Evolutionary conservation across 2,329 filamentous ascomycete species (phyloP).

Genomic region (Fusarium circinatum): DNA sequence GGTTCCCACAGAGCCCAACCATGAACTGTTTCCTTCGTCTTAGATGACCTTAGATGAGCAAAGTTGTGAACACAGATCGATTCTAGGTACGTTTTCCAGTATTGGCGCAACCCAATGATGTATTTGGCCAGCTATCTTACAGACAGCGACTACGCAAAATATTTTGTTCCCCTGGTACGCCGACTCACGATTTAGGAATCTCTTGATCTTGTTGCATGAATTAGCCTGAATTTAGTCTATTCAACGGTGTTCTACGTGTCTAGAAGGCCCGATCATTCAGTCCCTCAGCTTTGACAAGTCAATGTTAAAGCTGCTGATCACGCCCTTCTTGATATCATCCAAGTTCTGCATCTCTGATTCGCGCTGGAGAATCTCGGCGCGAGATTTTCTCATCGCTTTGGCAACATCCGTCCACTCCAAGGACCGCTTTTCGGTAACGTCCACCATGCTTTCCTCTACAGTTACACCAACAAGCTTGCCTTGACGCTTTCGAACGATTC

Average conservation of each 20-base stretch:
- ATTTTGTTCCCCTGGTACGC: neutral
- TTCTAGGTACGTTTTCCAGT: fast-evolving
- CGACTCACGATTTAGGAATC: fast-evolving
- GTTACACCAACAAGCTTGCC: neutral
- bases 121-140: neutral
- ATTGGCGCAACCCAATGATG: no score
- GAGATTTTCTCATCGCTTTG: slow-evolving; percentile 1
- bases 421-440: neutral
- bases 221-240: neutral
- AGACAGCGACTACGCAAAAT: neutral
- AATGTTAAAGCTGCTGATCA: neutral
- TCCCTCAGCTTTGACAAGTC: neutral
- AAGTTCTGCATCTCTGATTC: neutral
- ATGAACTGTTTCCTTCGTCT: neutral
- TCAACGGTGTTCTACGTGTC: neutral
- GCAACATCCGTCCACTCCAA: neutral
- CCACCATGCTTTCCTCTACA: neutral
- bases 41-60: fast-evolving
- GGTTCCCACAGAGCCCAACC: fast-evolving
- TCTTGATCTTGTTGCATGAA: fast-evolving
- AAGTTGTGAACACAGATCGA: neutral
- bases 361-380: neutral
- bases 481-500: neutral
- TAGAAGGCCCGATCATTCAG: neutral
- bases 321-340: neutral